Percentiles rank a stretch among this genome's conserved stretches.
Evolutionary conservation across 257 asterid genomes (phyloP).

Genomic region (Prunella vulgaris): DNA sequence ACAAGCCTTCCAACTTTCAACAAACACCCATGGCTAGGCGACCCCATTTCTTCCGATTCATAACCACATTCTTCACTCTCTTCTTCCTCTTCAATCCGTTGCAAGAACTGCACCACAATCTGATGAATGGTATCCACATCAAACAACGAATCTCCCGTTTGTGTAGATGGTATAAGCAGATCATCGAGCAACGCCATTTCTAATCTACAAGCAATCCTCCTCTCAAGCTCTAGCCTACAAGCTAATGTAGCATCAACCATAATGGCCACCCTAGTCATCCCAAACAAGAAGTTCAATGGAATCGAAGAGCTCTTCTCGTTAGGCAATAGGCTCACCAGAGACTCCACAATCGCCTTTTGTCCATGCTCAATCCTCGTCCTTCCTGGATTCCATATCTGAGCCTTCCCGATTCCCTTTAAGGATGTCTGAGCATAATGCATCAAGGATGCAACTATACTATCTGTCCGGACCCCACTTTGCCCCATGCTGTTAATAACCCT

Average conservation of each 20-base stretch:
- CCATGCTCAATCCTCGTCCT: constrained; percentile 31
- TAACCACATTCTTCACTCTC: constrained; percentile 50
- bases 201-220: constrained; percentile 44
- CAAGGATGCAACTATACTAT: constrained; percentile 46
- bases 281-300: constrained; percentile 50
- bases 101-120: constrained; percentile 55
- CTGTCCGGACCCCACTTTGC: constrained; percentile 40
- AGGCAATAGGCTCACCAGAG: constrained; percentile 48
- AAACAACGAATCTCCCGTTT: constrained; percentile 49
- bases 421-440: constrained; percentile 55
- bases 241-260: constrained; percentile 47
- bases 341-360: constrained; percentile 41
- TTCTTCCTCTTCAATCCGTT: constrained; percentile 52
- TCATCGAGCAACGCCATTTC: constrained; percentile 60
- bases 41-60: constrained; percentile 48
- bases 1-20: constrained; percentile 59
- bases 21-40: constrained; percentile 49
- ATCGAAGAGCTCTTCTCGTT: constrained; percentile 39
- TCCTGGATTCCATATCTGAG: constrained; percentile 61
- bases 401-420: constrained; percentile 50
- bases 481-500: constrained; percentile 47
- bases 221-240: constrained; percentile 51
- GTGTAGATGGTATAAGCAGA: constrained; percentile 52
- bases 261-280: constrained; percentile 54
- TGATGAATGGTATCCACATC: constrained; percentile 51